These are phyloP conservation scores for Nematocida sp. DNA, from an alignment of 371 early-diverging fungal species.

Conservation along the genomic window DNA sequence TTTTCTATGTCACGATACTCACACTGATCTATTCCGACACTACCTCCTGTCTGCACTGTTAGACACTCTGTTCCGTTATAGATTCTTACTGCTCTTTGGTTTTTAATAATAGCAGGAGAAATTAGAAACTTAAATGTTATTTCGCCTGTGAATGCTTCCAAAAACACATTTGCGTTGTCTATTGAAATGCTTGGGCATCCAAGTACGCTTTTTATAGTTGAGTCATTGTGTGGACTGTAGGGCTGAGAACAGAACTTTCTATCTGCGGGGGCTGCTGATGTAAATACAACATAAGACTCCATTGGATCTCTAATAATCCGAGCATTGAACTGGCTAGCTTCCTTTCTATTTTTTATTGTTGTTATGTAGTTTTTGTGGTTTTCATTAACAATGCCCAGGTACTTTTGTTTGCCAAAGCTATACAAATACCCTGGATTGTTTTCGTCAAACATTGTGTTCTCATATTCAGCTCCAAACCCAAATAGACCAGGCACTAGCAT, in stretches of 20 bases:
- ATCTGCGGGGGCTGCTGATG: not conserved
- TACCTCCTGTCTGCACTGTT: not conserved
- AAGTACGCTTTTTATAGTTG: too few species aligned
- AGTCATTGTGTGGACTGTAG: too few species aligned
- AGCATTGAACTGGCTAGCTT: not conserved
- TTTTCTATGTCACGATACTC: slow-evolving; percentile 1
- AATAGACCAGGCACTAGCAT: not conserved
- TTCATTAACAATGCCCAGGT: not conserved
- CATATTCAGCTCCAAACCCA: slow-evolving; percentile 5
- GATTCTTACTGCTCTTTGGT: slow-evolving; percentile 7
- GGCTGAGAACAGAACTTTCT: not conserved
- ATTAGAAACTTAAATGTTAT: slow-evolving; percentile 2
- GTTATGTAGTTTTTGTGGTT: not conserved
- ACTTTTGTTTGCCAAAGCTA: slow-evolving; percentile 18
- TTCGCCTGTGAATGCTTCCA: not conserved
- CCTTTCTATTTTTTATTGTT: not conserved
- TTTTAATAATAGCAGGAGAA: slow-evolving; percentile 10
- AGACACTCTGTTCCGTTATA: slow-evolving; percentile 7
- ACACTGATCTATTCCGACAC: slow-evolving; percentile 4
- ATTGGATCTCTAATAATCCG: slow-evolving; percentile 9
- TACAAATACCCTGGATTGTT: slow-evolving; percentile 6
- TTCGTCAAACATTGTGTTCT: slow-evolving; percentile 1
- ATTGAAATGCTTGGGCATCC: too few species aligned
- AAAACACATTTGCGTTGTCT: too few species aligned
- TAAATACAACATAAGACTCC: not conserved